Conservation (phyloP, 352 stramenopile genomes). For the Phytophthora melonis region DNA sequence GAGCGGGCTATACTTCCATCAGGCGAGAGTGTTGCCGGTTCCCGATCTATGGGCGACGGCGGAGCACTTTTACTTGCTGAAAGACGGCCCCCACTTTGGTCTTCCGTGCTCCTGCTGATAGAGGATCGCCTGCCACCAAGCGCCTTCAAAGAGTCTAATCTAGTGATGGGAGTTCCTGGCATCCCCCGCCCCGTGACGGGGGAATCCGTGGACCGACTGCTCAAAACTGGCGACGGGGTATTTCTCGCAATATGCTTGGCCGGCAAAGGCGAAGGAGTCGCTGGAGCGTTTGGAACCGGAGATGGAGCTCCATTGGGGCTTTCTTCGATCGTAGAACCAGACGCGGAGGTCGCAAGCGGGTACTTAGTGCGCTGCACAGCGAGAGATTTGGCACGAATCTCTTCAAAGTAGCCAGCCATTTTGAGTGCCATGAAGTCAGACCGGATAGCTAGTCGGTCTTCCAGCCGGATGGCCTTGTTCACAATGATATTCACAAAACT, state of each 20-base stretch:
- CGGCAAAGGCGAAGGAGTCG: slow-evolving; percentile 37
- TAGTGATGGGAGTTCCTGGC: slow-evolving; percentile 37
- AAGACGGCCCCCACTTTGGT: slow-evolving; percentile 30
- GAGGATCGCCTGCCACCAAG: slow-evolving; percentile 36
- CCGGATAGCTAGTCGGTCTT: slow-evolving; percentile 84
- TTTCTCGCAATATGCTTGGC: slow-evolving; percentile 44
- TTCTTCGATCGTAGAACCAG: slow-evolving; percentile 32
- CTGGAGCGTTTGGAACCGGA: slow-evolving; percentile 31
- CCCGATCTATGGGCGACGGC: slow-evolving; percentile 59
- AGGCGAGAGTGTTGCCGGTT: slow-evolving; percentile 40
- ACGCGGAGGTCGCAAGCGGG: slow-evolving; percentile 52
- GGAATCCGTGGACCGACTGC: slow-evolving; percentile 37
- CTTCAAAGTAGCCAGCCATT: slow-evolving; percentile 89
- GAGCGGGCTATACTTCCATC: slow-evolving; percentile 39
- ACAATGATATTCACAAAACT: slow-evolving; percentile 93
- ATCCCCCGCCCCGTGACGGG: slow-evolving; percentile 31
- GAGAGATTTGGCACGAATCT: slow-evolving; percentile 85
- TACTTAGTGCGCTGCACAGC: slow-evolving; percentile 81
- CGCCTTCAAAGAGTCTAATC: slow-evolving; percentile 44
- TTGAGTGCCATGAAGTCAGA: slow-evolving; percentile 88
- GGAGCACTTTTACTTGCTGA: slow-evolving; percentile 63
- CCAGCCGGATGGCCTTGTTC: slow-evolving; percentile 87
- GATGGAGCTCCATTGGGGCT: slow-evolving; percentile 31
- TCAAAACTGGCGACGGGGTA: slow-evolving; percentile 42
- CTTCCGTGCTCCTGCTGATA: slow-evolving; percentile 25